Conservation (phyloP, 495 filamentous ascomycete species). For the Penicillium egyptiacum region DNA sequence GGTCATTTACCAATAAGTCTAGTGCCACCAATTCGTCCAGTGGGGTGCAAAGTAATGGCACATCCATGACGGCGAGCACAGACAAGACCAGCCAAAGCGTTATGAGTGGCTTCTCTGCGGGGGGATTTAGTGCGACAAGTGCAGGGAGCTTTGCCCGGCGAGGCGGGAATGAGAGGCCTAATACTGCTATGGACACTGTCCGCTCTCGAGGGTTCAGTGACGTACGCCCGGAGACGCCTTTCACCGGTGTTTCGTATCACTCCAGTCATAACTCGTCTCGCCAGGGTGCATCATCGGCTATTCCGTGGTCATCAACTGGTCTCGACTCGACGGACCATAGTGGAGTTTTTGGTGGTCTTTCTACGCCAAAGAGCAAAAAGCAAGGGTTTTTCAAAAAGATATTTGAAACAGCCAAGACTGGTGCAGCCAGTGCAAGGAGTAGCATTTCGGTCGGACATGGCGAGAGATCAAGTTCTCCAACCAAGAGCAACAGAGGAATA, state of each 20-base stretch:
- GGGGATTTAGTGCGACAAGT: slow-evolving; percentile 90
- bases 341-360: slow-evolving; percentile 71
- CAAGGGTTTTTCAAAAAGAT: slow-evolving; percentile 96
- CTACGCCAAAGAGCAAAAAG: slow-evolving; percentile 87
- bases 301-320: slow-evolving; percentile 45
- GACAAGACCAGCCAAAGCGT: slow-evolving; percentile 77
- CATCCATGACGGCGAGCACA: slow-evolving; percentile 69
- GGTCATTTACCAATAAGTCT: slow-evolving; percentile 85
- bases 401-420: slow-evolving; percentile 89
- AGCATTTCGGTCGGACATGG: slow-evolving; percentile 70
- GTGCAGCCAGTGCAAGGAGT: slow-evolving; percentile 83
- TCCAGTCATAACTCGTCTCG: slow-evolving; percentile 74
- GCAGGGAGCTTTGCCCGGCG: slow-evolving; percentile 86
- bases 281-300: slow-evolving; percentile 48
- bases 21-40: slow-evolving; percentile 73
- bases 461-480: slow-evolving; percentile 48
- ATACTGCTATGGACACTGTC: slow-evolving; percentile 51
- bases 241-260: slow-evolving; percentile 78
- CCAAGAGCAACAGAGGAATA: slow-evolving; percentile 44
- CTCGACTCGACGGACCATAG: slow-evolving; percentile 45
- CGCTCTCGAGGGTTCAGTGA: slow-evolving; percentile 48
- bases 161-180: slow-evolving; percentile 46
- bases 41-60: slow-evolving; percentile 68
- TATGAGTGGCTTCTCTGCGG: slow-evolving; percentile 91
- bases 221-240: slow-evolving; percentile 65